These are phyloP conservation scores for Saccharomycopsis capsularis DNA, from an alignment of 805 yeast species.

Conservation along the genomic window DNA sequence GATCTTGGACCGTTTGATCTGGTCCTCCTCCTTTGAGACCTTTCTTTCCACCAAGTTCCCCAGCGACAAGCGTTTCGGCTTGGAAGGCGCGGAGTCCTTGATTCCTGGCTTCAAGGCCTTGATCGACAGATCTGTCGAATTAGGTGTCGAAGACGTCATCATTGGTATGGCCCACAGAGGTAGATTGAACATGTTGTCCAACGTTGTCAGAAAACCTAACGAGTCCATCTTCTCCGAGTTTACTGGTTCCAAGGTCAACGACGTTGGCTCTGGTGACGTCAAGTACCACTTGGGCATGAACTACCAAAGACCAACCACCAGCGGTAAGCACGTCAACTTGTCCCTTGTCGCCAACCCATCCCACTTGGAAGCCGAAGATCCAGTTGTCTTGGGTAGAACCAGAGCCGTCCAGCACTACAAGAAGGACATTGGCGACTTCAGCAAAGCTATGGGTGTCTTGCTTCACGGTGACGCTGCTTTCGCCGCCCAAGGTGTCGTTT, in stretches of 20 bases:
- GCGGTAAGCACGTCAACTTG: constrained; percentile 92
- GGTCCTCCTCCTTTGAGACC: constrained; percentile 92
- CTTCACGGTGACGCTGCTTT: constrained; percentile 99
- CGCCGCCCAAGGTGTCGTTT: constrained; percentile 98
- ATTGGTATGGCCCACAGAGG: constrained; percentile 99
- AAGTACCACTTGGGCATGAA: constrained; percentile 99
- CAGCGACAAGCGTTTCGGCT: constrained; percentile 95
- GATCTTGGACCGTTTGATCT: constrained; percentile 89
- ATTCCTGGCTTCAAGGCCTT: constrained; percentile 96
- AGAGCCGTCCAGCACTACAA: constrained; percentile 93
- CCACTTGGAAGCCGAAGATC: constrained; percentile 98
- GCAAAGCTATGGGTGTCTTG: constrained; percentile 85
- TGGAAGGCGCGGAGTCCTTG: constrained; percentile 96
- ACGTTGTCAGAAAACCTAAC: constrained; percentile 97
- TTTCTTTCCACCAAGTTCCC: constrained; percentile 95
- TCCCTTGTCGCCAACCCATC: constrained; percentile 98
- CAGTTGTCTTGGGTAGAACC: constrained; percentile 96
- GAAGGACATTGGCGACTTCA: constrained; percentile 71
- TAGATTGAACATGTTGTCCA: constrained; percentile 93
- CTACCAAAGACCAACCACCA: constrained; percentile 97
- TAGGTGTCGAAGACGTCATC: constrained; percentile 91
- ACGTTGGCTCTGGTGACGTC: constrained; percentile 98
- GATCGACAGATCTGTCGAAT: constrained; percentile 87
- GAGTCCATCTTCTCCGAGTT: constrained; percentile 97
- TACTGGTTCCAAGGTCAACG: constrained; percentile 81